Conservation (phyloP, 768 basidiomycete genomes). For the Astraeus odoratus region DNA sequence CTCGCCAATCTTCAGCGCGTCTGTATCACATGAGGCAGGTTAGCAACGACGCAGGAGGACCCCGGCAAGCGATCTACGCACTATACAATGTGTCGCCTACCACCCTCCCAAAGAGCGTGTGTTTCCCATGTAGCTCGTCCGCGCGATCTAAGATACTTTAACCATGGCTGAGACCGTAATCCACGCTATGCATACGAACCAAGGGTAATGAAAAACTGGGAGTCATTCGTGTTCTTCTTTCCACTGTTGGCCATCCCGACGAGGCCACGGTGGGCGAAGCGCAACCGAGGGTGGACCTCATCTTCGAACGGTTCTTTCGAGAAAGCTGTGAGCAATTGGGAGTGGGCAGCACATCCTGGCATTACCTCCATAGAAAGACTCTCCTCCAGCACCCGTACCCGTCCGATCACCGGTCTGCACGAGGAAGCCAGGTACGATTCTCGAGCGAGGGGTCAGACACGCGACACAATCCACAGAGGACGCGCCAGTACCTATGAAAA, state of each 20-base stretch:
- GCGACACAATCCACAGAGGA: not conserved
- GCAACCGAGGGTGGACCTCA: constrained; percentile 87
- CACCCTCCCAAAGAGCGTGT: constrained; percentile 89
- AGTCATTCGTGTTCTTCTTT: constrained; percentile 81
- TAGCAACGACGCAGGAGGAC: not conserved
- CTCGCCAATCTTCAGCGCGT: constrained; percentile 88
- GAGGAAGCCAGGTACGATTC: constrained; percentile 86
- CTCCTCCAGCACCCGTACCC: constrained; percentile 86
- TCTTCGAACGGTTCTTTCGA: constrained; percentile 82
- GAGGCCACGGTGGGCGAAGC: constrained; percentile 84
- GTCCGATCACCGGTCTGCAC: constrained; percentile 94
- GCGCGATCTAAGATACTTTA: constrained; percentile 55
- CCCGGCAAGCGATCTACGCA: constrained; percentile 35
- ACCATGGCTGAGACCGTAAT: not conserved
- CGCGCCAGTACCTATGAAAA: constrained; percentile 70
- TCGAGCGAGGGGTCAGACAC: constrained; percentile 17
- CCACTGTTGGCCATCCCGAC: constrained; percentile 94
- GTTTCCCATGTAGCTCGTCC: constrained; percentile 89
- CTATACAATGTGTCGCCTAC: constrained; percentile 89
- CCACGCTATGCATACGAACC: constrained; percentile 35
- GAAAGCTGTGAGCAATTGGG: not conserved
- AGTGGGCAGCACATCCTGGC: not conserved
- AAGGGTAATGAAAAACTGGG: constrained; percentile 93
- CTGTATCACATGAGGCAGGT: constrained; percentile 30
- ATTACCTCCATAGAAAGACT: constrained; percentile 87